Evolutionary conservation across 352 stramenopile species (phyloP), one percentile per base, ranked within the genome.

Genomic region (Globisporangium cylindrosporum): DNA sequence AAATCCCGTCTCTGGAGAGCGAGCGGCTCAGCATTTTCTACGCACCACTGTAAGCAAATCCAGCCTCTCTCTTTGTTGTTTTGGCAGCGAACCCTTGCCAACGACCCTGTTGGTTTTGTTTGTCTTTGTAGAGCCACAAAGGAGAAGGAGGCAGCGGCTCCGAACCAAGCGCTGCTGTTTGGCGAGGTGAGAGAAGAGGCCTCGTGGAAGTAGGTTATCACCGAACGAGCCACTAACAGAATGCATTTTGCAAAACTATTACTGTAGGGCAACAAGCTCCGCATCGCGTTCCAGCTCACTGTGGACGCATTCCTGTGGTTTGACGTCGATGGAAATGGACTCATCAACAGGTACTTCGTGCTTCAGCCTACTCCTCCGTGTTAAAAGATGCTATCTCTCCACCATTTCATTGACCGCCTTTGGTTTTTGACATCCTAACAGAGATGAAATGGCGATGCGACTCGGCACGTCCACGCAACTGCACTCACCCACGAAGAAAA

Each of bases 281-380:
- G 85, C 20, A 76, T 91, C 24, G 87, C 83, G 1, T 95, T 94
- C 67, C 83, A 95, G 55, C 74, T 96, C 36, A 84, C 86, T 1
- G 77, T 95, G 34, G 88, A 96, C 46, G 84, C 88, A 10, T 97
- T 94, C 67, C 64, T 96, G 46, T 92, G 85, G 81, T 96, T 97
- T 72, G 89, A 97, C 54, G 76, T 85, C 2, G 82, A 93, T 48
- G 87, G 88, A 15, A 82, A 84, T 55, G 89, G 89, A 0, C 63
- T 82, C 22, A 95, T 96, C 75, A 90, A 92, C 65, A 73, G 79
- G 84, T 89, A 67, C 5, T 73, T 49, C 1, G 6, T 51, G 41
- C 24, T 20, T 24, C 22, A 15, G 8, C 20, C 41, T 49, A 12
- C 7, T 20, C 14, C 25, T 38, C 1, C 10, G 12, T 59, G 15